phyloP scores from a whole-genome alignment of 768 basidiomycete species.

The Tylopilus vinaceipallidus region DNA sequence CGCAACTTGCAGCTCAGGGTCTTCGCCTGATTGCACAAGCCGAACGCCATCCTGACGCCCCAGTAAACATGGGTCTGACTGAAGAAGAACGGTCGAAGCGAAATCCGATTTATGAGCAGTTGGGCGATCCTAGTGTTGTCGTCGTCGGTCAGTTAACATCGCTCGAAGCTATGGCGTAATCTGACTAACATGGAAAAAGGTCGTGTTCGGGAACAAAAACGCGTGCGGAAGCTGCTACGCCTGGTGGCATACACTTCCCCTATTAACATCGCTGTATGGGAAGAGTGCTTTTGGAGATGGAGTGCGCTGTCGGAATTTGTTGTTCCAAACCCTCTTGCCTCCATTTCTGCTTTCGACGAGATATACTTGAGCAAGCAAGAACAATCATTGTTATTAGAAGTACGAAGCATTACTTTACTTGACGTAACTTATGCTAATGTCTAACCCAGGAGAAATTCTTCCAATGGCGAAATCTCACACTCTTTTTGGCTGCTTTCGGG shows the following conservation, averaged over 20 bases:
- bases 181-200: conserved; percentile 40
- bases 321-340: conserved; percentile 37
- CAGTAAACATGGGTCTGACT: conserved; percentile 45
- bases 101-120: conserved; percentile 71
- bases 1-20: conserved; percentile 64
- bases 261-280: conserved; percentile 77
- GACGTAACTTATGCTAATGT: conserved; percentile 3
- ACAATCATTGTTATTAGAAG: conserved; percentile 38
- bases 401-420: conserved; percentile 14
- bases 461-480: conserved; percentile 84
- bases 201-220: conserved; percentile 77
- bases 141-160: conserved; percentile 58
- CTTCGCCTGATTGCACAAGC: conserved; percentile 67
- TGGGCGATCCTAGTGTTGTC: conserved; percentile 72
- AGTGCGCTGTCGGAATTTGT: conserved; percentile 58
- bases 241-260: conserved; percentile 60
- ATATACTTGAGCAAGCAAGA: conserved; percentile 37
- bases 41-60: conserved; percentile 60
- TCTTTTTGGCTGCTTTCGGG: conserved; percentile 75
- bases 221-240: conserved; percentile 69
- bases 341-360: conserved; percentile 35
- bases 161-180: neutral
- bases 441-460: conserved; percentile 59
- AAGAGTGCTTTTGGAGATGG: conserved; percentile 81
- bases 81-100: conserved; percentile 68